phyloP scores from a whole-genome alignment of 2,329 filamentous ascomycete species.

The Xylaria sp. region DNA sequence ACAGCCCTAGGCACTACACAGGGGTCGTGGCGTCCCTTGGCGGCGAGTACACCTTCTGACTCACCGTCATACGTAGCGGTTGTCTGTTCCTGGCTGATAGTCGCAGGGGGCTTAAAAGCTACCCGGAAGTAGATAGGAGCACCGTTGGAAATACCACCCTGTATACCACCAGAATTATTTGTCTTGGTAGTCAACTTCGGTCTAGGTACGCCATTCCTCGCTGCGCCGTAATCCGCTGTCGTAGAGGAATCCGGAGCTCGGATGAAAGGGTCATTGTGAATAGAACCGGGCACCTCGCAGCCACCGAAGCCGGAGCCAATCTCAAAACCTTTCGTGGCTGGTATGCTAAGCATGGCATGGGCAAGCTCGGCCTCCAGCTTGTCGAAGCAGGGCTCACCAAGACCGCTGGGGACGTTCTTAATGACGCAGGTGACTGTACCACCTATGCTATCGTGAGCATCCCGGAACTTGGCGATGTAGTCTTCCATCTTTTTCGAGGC shows the following conservation, averaged over 20 bases:
- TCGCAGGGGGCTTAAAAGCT: constrained; percentile 94
- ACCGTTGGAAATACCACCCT: constrained; percentile 95
- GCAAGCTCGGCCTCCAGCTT: constrained; percentile 92
- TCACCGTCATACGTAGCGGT: constrained; percentile 82
- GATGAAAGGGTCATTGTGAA: constrained; percentile 91
- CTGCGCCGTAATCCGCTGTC: constrained; percentile 1
- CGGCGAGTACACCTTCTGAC: constrained; percentile 78
- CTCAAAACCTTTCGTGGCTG: constrained; percentile 95
- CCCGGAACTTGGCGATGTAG: constrained; percentile 79
- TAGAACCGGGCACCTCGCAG: constrained; percentile 85
- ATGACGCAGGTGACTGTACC: constrained; percentile 96
- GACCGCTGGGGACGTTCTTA: constrained; percentile 81
- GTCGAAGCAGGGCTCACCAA: constrained; percentile 95
- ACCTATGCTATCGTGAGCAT: constrained; percentile 87
- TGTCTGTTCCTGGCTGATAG: constrained; percentile 87
- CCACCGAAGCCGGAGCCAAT: constrained; percentile 93
- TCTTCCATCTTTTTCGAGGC: constrained; percentile 77
- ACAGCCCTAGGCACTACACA: constrained; percentile 91
- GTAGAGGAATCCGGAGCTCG: constrained; percentile 55
- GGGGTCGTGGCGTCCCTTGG: constrained; percentile 93
- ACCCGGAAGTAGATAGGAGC: constrained; percentile 94
- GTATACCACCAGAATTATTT: constrained; percentile 94
- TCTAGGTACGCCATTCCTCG: constrained; percentile 56
- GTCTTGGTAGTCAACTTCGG: constrained; percentile 84
- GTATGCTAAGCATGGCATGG: constrained; percentile 95